These are phyloP conservation scores for Silene vulgaris DNA, from an alignment of 179 eudicot species.

Conservation along the genomic window DNA sequence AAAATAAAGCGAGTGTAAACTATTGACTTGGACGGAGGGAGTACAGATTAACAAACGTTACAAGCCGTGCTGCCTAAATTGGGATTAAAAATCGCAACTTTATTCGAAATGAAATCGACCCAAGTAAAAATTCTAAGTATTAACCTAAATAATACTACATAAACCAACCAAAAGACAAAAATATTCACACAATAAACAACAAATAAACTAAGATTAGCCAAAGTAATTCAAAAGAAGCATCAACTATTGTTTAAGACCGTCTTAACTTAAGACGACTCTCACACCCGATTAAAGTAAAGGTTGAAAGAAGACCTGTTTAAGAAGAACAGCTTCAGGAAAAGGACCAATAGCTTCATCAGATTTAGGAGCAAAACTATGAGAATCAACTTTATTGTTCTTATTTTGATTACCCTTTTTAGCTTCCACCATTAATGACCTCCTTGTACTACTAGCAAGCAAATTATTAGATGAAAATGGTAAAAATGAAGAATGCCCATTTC, in stretches of 20 bases:
- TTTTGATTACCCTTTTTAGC: constrained; percentile 39
- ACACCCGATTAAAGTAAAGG: too few species aligned
- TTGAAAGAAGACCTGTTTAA: constrained; percentile 48
- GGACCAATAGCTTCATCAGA: constrained; percentile 79
- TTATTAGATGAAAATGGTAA: constrained; percentile 33
- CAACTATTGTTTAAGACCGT: too few species aligned
- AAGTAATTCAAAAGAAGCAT: background rate
- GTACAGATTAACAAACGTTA: background rate
- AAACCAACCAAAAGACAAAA: too few species aligned
- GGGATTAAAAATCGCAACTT: background rate
- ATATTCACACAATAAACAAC: too few species aligned
- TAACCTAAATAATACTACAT: too few species aligned
- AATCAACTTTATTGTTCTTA: constrained; percentile 39
- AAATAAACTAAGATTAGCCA: background rate
- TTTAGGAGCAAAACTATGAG: constrained; percentile 60
- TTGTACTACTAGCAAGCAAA: constrained; percentile 21
- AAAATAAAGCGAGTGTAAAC: too few species aligned
- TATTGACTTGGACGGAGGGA: too few species aligned
- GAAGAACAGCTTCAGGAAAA: constrained; percentile 85
- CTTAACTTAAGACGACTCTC: too few species aligned
- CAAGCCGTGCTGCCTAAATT: background rate
- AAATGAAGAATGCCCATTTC: constrained; percentile 32
- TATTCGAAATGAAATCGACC: background rate
- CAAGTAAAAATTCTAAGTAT: background rate
- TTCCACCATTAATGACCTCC: constrained; percentile 35